Evolutionary conservation across 352 stramenopile genomes (phyloP).

Genomic region (Phytophthora palmivora): DNA sequence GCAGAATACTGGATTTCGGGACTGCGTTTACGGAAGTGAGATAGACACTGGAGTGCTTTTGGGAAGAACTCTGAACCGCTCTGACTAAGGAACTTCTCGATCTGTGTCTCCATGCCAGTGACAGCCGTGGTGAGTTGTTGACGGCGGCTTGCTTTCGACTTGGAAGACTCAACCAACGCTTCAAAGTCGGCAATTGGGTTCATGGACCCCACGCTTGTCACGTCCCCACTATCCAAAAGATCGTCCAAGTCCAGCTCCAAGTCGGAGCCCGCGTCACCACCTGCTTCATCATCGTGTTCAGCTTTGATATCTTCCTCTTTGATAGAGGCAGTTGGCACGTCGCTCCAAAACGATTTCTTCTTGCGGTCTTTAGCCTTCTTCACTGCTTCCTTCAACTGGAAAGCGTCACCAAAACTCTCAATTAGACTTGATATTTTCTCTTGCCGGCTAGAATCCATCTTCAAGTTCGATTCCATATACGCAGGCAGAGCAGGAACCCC

Average conservation of each 20-base stretch:
- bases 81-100: constrained; percentile 66
- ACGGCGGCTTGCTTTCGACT: constrained; percentile 52
- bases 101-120: constrained; percentile 73
- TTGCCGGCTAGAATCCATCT: constrained; percentile 59
- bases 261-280: constrained; percentile 54
- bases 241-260: constrained; percentile 77
- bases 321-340: constrained; percentile 43
- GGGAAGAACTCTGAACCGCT: constrained; percentile 56
- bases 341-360: constrained; percentile 87
- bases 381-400: constrained; percentile 79
- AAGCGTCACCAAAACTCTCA: constrained; percentile 72
- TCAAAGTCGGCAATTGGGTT: constrained; percentile 89
- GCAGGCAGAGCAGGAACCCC: constrained; percentile 54
- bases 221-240: constrained; percentile 65
- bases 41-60: constrained; percentile 76
- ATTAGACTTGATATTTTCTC: constrained; percentile 65
- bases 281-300: constrained; percentile 35
- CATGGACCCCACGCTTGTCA: constrained; percentile 82
- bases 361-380: constrained; percentile 69
- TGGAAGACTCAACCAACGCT: constrained; percentile 54
- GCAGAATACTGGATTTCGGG: constrained; percentile 74
- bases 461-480: constrained; percentile 68
- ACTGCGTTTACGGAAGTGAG: constrained; percentile 76
- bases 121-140: constrained; percentile 56
- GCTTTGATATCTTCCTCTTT: constrained; percentile 55